Base-by-base conservation (phyloP, 2,329 filamentous ascomycete genomes). In the Capronia epimyces region DNA sequence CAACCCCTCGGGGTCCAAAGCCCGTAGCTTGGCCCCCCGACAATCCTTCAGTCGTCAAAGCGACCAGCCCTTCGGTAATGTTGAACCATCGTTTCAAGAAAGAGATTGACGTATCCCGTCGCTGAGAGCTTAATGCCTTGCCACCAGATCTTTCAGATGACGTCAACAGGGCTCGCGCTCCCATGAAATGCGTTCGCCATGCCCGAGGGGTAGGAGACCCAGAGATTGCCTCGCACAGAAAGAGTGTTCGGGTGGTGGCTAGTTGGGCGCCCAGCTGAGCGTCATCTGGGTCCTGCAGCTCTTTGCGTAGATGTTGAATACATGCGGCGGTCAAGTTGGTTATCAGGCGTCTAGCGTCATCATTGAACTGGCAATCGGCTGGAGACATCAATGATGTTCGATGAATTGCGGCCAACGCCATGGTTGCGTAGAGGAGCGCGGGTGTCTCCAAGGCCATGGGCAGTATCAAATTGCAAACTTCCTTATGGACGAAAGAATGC, bases 391-490 rank as follows among this genome's bases (percentile, higher is more conserved):
- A 52, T 13, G 68, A 65, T 47, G 67, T 64, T 1, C 70, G 63
- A 49, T 73, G 70, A 18, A 73, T 67, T 10, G 69, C 70, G 2
- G 70, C 70, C 18, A 72, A 62, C 1, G 70, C 69, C 47, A 69
- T 67, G 16, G 69, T 73, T 16, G 69, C 70, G 53, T 71, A 69
- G 20, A 72, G 62, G 43, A 73, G 61, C 1, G 69, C 69, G 2
- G 68, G 70, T 8, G 65, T 71, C 45, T 71, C 67, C 1, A 71
- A 60, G 18, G 68, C 70, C 69, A 72, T 71, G 1, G 70, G 69
- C n/a, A 73, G 61, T 12, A 72, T 64, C 65, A 71, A 66, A 16
- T 64, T 63, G 56, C 69, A 72, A 43, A 72, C 69, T 45, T 71
- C 29, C 20, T 41, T 22, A 31, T 41, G 50, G 16, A 52, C 27